Evolutionary conservation across 1,284 basidiomycete genomes (phyloP), one percentile per base, ranked within the genome.

Genomic region (Sporisorium iseilematis-ciliati): DNA sequence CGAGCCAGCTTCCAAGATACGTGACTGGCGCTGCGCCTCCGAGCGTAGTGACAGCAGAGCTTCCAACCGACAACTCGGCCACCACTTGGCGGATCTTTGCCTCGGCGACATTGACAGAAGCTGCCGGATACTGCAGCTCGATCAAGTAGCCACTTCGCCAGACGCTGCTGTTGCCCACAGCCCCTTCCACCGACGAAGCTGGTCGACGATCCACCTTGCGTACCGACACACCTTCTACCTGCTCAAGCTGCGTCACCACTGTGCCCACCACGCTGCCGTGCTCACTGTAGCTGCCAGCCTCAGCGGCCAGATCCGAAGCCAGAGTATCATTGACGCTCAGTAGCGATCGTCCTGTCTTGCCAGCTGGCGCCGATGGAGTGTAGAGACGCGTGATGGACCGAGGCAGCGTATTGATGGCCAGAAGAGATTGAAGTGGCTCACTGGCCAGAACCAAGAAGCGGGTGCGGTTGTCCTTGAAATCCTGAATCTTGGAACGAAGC

Each of bases 171-270:
- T 56, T 42, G 1, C 48, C 49, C 2, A 11, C 45, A 1, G 50
- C 25, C 20, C 55, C 25, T 7, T 48, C 56, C 3, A 40, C 23
- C 12, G 50, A 60, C 20, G 69, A 67, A 25, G 65, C 63, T 3
- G 75, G 65, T 18, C 75, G 61, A 25, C 65, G 65, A 26, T 73
- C 70, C 20, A 73, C 49, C 59, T 77, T 77, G 31, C 75, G 69
- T 7, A 77, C 45, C 33, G 57, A 59, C 12, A 72, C 35, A 21
- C 58, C 52, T 21, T 55, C 43, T 38, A 61, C 14, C 29, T 55
- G 50, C 7, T 26, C 11, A 18, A 76, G 56, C 45, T 67, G 51
- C 26, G 31, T 21, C 26, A 68, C 40, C 8, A 72, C 41, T n/a
- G 41, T 25, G 50, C 56, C 54, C 10, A 72, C 41, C 20, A 54